Evolutionary conservation across 805 yeast species (phyloP), one percentile per base, ranked within the genome.

Genomic region (Kuraishia molischiana): DNA sequence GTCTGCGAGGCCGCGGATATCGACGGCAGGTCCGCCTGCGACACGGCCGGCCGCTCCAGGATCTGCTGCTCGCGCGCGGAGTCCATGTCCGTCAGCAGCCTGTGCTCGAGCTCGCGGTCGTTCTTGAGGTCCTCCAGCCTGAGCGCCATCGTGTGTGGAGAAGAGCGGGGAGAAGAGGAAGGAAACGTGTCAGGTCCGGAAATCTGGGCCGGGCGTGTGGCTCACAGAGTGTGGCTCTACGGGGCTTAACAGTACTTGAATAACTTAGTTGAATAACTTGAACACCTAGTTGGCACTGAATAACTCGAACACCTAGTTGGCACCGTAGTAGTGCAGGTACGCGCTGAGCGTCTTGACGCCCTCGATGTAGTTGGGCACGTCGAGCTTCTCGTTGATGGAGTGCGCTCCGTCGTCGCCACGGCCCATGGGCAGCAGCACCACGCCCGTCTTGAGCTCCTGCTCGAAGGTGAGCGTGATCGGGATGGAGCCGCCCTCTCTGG

Each of bases 351-450:
- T 83, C 70, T 92, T 92, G 54, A 84, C 78, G 47, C 99, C 99
- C 54, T 85, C 84, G 49, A 92, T 78, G 64, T 85, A 92, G 70
- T 92, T 92, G 46, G 82, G 66, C 38, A 87, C 68, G 58, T 94
- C 84, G 51, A 92, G 66, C 68, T 92, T 92, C 67, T 92, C 99
- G 58, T 92, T 92, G 53, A 92, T 87, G 18, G 96, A 86, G 61
- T 92, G 99, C 34, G 99, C 98, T 51, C 98, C 98, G 56, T 92
- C 99, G 59, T 92, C 97, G 49, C 98, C 98, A 65, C 94, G 82
- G 47, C 99, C 99, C 83, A 92, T 84, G 45, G 99, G 98, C 51
- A 92, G 74, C 53, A 92, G 69, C 45, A 92, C 69, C 24, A 89
- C 97, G 45, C 79, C 79, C 19, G 94, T 84, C 51, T 84, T 79